Percentiles rank a stretch among this genome's conserved stretches.
phyloP scores from a whole-genome alignment of 164 flowering plant species.

The Nymphaea thermarum region DNA sequence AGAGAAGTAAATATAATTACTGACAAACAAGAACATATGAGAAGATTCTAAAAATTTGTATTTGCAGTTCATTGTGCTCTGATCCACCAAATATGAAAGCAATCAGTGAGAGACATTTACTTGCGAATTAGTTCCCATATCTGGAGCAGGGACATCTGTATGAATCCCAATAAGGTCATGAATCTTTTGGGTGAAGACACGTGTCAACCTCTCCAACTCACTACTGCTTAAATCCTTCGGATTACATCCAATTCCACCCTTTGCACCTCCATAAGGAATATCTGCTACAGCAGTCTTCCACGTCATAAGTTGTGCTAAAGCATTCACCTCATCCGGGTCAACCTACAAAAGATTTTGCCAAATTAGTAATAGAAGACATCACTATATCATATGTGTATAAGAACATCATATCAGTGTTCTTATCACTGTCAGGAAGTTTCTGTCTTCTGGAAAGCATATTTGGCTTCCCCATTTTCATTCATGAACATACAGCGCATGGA shows the following conservation, averaged over 20 bases:
- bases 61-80: not conserved
- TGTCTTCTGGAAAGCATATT: too few relatives aligned
- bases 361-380: too few relatives aligned
- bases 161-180: conserved; percentile 75
- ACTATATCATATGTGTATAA: too few relatives aligned
- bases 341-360: conserved; percentile 25
- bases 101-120: conserved; percentile 10
- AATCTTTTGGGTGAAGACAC: conserved; percentile 78
- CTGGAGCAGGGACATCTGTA: conserved; percentile 81
- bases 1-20: not conserved
- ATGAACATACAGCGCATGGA: too few relatives aligned
- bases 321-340: conserved; percentile 87
- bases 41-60: not conserved
- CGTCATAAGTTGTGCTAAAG: conserved; percentile 77
- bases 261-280: conserved; percentile 82
- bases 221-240: conserved; percentile 49
- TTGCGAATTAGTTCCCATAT: conserved; percentile 84
- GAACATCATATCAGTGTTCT: too few relatives aligned
- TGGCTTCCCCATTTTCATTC: too few relatives aligned
- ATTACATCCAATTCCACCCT: conserved; percentile 74
- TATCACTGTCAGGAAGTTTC: too few relatives aligned
- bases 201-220: conserved; percentile 70
- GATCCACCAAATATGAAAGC: not conserved
- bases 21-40: not conserved
- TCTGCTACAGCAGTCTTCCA: conserved; percentile 82